phyloP scores from a whole-genome alignment of 805 yeast species.

The Saccharomycopsis synnaedendra region DNA sequence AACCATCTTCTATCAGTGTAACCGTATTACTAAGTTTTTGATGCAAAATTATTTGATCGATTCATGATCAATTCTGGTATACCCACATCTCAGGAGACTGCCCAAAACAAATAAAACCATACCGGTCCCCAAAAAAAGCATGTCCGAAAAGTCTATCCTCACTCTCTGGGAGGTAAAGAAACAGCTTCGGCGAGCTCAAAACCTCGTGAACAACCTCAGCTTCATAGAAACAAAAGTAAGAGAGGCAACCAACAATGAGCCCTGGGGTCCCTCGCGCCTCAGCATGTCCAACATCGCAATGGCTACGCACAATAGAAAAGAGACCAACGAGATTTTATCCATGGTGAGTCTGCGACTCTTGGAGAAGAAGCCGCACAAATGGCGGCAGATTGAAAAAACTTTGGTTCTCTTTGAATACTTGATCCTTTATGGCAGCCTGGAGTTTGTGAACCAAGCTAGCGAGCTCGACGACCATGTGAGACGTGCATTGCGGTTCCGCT shows the following conservation, averaged over 20 bases:
- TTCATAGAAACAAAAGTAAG: conserved; percentile 93
- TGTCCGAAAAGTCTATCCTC: neutral
- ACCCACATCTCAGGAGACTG: neutral
- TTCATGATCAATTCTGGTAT: neutral
- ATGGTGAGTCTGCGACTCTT: conserved; percentile 81
- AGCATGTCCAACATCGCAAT: conserved; percentile 90
- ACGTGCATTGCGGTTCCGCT: conserved; percentile 78
- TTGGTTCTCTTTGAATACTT: conserved; percentile 84
- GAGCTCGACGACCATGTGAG: conserved; percentile 24
- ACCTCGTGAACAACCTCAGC: conserved; percentile 89
- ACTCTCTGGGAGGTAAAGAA: conserved; percentile 91
- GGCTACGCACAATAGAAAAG: conserved; percentile 79
- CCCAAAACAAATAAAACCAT: neutral
- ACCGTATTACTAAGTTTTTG: neutral
- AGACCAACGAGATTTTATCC: conserved; percentile 63
- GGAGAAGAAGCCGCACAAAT: conserved; percentile 87
- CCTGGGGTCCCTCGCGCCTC: conserved; percentile 93
- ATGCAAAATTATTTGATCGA: neutral
- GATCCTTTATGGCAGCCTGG: conserved; percentile 83
- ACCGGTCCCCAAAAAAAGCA: neutral
- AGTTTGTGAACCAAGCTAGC: conserved; percentile 82
- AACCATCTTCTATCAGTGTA: neutral
- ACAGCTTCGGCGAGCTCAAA: conserved; percentile 93
- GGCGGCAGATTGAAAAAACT: conserved; percentile 96
- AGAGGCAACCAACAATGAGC: conserved; percentile 97